Evolutionary conservation across 208 protist species (phyloP), one percentile per base, ranked within the genome.

Genomic region (Crithidia sp.): DNA sequence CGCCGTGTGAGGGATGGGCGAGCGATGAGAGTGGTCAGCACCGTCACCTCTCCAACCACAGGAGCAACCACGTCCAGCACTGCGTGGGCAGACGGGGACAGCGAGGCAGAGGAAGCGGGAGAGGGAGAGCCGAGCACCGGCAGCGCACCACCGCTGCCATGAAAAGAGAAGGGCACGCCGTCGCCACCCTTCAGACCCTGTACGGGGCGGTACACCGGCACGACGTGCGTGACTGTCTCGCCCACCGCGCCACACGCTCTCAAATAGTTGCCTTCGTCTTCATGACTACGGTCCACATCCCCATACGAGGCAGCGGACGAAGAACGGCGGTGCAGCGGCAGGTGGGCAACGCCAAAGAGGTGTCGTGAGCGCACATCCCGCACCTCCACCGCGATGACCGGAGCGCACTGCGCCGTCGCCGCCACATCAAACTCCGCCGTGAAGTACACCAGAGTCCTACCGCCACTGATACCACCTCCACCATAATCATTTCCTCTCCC

Each of bases 321-420:
- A 59, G 55, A 41, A 41, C 8, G 50, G 5, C 37, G 41, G 3
- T 54, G 47, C 37, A 66, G 6, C 8, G 45, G 47, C 7, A 55
- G 17, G 17, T 41, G 61, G 5, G 19, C 61, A 10, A 54, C 17
- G 50, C 63, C 63, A n/a, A 68, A 68, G 10, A 68, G 9, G 9
- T 57, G 63, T 7, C 63, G 50, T 3, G 63, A n/a, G n/a, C 41
- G 13, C 10, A 43, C 63, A 49, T 68, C 63, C 36, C 63, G 63
- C 36, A 68, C 63, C 63, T 58, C 63, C 8, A 55, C 7, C 37
- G 63, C 58, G 14, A 68, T 14, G 7, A 68, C 16, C 9, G 44
- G 45, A 58, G 14, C 56, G 37, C 17, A 50, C 63, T 68, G 50
- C 19, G 17, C 5, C 19, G 12, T 10, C 10, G 49, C 10, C 63